Base-by-base conservation (phyloP, 352 stramenopile species). In the Phytophthora cajani region DNA sequence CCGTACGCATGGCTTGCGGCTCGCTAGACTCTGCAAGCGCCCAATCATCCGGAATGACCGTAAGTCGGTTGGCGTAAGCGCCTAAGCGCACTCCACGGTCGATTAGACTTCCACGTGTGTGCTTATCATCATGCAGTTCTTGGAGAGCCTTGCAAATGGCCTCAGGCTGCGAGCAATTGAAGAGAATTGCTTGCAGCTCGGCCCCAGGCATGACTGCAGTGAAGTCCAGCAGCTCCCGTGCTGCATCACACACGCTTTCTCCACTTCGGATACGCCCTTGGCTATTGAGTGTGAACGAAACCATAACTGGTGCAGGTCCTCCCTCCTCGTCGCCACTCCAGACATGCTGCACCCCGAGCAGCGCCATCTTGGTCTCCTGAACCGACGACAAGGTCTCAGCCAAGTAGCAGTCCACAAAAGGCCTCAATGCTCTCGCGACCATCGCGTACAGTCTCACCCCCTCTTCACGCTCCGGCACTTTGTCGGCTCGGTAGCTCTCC, bases 141-240 rank as follows among this genome's bases (percentile, higher is more conserved):
- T 62, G n/a, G 3, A 98, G 71, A 17, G 89, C 91, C 66, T 80
- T 85, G 17, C 82, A 92, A 40, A 98, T 92, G 9, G 87, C 74
- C 70, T 98, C 92, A 1, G 92, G 92, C 58, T 94, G 82, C 40
- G 78, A 89, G 54, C 92, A 98, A 74, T 98, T 98, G 68, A 98
- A 97, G 3, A 97, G 70, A 64, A 98, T 78, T 16, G 68, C 91
- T 46, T 87, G 65, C 2, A 97, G 66, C 36, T 74, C 32, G 6
- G 56, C 62, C 11, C 59, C 54, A 1, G 62, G 38, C 40, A 44
- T 63, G 62, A 44, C 66, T 1, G 46, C 66, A 30, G 65, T 72
- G 46, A 81, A 84, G n/a, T 62, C 49, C 11, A 90, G 51, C 33
- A 87, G 49, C 5, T 80, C 66, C 2, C 80, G 62, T 27, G 89